Conservation (phyloP, 2,329 filamentous ascomycete species). For the Colletotrichum kahawae region DNA sequence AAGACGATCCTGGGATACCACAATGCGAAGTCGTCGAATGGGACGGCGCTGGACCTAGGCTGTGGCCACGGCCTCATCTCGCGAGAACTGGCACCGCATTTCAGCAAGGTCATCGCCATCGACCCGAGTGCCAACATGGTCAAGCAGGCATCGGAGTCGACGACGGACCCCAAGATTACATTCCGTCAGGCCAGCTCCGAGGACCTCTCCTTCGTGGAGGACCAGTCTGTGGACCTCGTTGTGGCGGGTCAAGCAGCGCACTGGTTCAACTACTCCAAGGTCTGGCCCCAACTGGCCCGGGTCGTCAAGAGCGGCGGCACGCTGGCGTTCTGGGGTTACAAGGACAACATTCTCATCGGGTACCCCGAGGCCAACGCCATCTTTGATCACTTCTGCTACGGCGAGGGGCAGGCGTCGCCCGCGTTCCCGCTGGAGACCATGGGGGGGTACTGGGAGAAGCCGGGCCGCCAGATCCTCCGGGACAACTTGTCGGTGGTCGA, state of each 20-base stretch:
- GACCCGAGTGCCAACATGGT: slow-evolving; percentile 66
- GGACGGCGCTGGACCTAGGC: slow-evolving; percentile 61
- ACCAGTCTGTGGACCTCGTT: slow-evolving; percentile 55
- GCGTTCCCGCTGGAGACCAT: slow-evolving; percentile 53
- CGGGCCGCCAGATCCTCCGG: slow-evolving; percentile 60
- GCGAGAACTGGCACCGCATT: slow-evolving; percentile 57
- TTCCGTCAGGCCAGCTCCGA: slow-evolving; percentile 60
- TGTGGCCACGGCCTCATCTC: slow-evolving; percentile 66
- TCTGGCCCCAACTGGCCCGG: slow-evolving; percentile 60
- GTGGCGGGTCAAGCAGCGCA: slow-evolving; percentile 64
- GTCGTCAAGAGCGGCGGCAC: slow-evolving; percentile 60
- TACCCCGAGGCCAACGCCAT: slow-evolving; percentile 56
- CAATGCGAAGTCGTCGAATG: slow-evolving; percentile 33
- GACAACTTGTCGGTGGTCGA: slow-evolving; percentile 55
- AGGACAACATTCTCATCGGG: slow-evolving; percentile 64
- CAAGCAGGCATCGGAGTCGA: slow-evolving; percentile 49
- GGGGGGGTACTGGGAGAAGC: slow-evolving; percentile 66
- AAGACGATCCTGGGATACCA: slow-evolving; percentile 60
- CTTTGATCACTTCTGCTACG: slow-evolving; percentile 62
- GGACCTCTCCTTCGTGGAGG: slow-evolving; percentile 53
- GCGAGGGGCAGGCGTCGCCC: slow-evolving; percentile 45
- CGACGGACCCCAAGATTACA: slow-evolving; percentile 46
- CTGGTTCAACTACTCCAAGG: slow-evolving; percentile 65
- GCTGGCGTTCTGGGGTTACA: slow-evolving; percentile 71
- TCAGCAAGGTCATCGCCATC: slow-evolving; percentile 54